Conservation (phyloP, 164 flowering plant species). For the Umbellularia californica region DNA sequence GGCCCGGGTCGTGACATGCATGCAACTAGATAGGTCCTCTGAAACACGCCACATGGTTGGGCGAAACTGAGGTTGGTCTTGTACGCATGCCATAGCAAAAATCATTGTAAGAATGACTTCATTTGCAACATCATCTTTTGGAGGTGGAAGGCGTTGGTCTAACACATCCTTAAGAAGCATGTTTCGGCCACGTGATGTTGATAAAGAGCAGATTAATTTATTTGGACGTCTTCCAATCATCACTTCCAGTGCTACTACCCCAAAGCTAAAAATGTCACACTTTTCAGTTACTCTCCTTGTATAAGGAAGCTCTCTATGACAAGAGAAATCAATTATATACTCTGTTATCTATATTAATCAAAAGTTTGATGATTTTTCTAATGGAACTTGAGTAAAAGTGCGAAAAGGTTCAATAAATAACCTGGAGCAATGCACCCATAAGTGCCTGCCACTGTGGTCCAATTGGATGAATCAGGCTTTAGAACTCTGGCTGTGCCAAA, state of each 20-base stretch:
- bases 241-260: neutral
- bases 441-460: conserved; percentile 1
- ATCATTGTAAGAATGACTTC: neutral
- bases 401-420: neutral
- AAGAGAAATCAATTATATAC: neutral
- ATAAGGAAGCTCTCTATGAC: conserved; percentile 6
- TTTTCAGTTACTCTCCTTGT: conserved; percentile 6
- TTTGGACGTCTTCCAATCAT: conserved; percentile 8
- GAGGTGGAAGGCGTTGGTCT: conserved; percentile 9
- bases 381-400: no score
- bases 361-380: no score
- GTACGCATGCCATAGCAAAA: neutral
- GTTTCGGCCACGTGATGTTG: neutral
- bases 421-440: conserved; percentile 9
- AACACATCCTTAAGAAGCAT: conserved; percentile 1
- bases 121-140: neutral
- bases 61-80: neutral
- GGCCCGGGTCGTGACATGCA: no score
- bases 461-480: conserved; percentile 10
- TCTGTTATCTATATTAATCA: no score
- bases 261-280: conserved; percentile 1
- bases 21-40: neutral
- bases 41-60: neutral
- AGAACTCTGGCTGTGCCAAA: conserved; percentile 6
- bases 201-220: conserved; percentile 2